Base-by-base conservation (phyloP, 495 filamentous ascomycete species). In the Extremus antarcticus region DNA sequence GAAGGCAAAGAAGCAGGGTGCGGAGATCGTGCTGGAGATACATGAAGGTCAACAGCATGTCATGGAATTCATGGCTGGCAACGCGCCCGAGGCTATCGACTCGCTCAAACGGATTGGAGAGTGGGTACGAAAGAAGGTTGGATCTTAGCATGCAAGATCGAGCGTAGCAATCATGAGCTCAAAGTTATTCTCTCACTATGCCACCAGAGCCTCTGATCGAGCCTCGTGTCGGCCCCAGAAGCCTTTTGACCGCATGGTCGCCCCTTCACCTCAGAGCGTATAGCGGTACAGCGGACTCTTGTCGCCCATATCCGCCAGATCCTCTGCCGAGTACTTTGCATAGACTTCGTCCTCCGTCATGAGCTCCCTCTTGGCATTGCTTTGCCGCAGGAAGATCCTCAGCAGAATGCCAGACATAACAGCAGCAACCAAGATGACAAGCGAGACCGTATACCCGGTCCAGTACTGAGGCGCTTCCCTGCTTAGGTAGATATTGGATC, bases 61-160 rank as follows among this genome's bases (percentile, higher is more conserved):
- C 11, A 46, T 58, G 17, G 55, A 58, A 21, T 58, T 58, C 41
- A 53, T 58, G 50, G 55, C 55, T 3, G 55, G 55, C 1, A 47
- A 16, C 15, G 55, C 55, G 24, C 55, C 55, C 9, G 55, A 58
- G 38, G 40, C 55, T 0, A 41, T 53, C 41, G 13, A 38, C 11
- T 47, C 39, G 20, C 40, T 58, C 13, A 41, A 40, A 16, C 23
- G 24, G 21, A 58, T 58, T 45, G 55, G 55, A 10, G 25, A 48
- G 22, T 58, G 55, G 55, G 55, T 53, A 25, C 24, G 56, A 29
- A 29, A 43, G 43, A 49, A 53, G 43, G 45, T 49, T 32, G 50
- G 56, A 4, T 48, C 46, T 23, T 48, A 19, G 20, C 10, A 46
- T 39, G 9, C 35, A n/a, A 39, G n/a, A n/a, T 39, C 9, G n/a